Percentiles rank a stretch among this genome's conserved stretches.
These are phyloP conservation scores for Schizothecium vesticola DNA, from an alignment of 495 filamentous ascomycete species.

Conservation along the genomic window DNA sequence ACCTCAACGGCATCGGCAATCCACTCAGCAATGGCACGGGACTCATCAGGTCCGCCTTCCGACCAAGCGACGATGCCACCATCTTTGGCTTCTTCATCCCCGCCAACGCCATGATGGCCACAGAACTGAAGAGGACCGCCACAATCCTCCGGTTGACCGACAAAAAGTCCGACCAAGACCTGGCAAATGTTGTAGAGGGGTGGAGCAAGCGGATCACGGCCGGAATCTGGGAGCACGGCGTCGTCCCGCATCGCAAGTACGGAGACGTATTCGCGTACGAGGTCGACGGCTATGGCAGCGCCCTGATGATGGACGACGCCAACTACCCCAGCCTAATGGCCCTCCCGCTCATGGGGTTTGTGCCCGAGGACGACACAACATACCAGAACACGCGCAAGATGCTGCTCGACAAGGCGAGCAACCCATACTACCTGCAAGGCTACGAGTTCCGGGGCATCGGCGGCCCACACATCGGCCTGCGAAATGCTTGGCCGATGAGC, in stretches of 20 bases:
- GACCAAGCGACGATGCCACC: slow-evolving; percentile 96
- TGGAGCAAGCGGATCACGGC: slow-evolving; percentile 64
- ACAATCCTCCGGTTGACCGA: slow-evolving; percentile 57
- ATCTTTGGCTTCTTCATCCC: slow-evolving; percentile 95
- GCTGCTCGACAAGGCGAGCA: slow-evolving; percentile 71
- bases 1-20: slow-evolving; percentile 77
- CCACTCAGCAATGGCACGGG: slow-evolving; percentile 80
- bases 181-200: slow-evolving; percentile 52
- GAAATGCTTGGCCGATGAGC: slow-evolving; percentile 97
- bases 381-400: slow-evolving; percentile 92
- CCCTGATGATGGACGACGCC: slow-evolving; percentile 94
- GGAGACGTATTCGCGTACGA: slow-evolving; percentile 94
- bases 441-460: slow-evolving; percentile 83
- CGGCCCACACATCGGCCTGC: slow-evolving; percentile 70
- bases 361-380: slow-evolving; percentile 55
- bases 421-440: slow-evolving; percentile 85
- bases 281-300: slow-evolving; percentile 90
- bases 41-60: slow-evolving; percentile 85
- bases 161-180: slow-evolving; percentile 35
- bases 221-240: slow-evolving; percentile 83
- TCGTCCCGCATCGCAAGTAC: slow-evolving; percentile 75
- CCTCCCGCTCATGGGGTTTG: slow-evolving; percentile 81
- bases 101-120: slow-evolving; percentile 91
- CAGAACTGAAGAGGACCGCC: slow-evolving; percentile 77
- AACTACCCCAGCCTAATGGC: slow-evolving; percentile 89